Base-by-base conservation (phyloP, 306 rosid genomes). In the Vigna mungo region DNA sequence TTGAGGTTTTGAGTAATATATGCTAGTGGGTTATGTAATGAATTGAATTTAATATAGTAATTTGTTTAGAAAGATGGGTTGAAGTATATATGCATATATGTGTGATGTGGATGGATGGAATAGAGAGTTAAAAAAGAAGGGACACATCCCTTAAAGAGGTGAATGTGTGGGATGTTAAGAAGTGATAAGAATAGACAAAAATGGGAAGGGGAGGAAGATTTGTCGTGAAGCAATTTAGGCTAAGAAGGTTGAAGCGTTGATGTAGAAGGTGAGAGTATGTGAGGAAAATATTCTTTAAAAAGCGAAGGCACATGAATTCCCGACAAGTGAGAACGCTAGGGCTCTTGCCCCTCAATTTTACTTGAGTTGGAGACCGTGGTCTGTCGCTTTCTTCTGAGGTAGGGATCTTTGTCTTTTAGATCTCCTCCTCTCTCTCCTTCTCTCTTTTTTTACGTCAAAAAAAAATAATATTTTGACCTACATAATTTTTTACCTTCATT, bases 401-500 rank as follows among this genome's bases (percentile, higher is more conserved):
- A 46, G 71, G 79, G 82, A 82, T 82, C 85, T 82, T 76, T 82
- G 85, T 77, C 78, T 46, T 64, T 34, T 43, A 3, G 44, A 69
- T 53, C 27, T 74, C 17, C 27, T 68, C 69, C 69, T 58, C 36
- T 9, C 41, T 56, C n/a, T n/a, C n/a, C n/a, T n/a, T n/a, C n/a
- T n/a, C n/a, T n/a, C n/a, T 16, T 2, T 1, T 41, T 36, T 36
- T 9, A 36, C 46, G 0, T 0, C n/a, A n/a, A n/a, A 21, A 21
- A 21, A 21, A 21, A 21, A 21, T 21, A 1, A 21, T 21, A 21
- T 21, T 21, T 21, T 21, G 1, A 21, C 21, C 0, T 21, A 21
- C 1, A 21, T 1, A 21, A 1, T 21, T 1, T 21, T 21, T 21
- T 21, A 21, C 23, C 1, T 21, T 21, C 23, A 21, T 21, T 21